phyloP scores from a whole-genome alignment of 176 grass and related monocot genomes.

The Oryza brachyantha region DNA sequence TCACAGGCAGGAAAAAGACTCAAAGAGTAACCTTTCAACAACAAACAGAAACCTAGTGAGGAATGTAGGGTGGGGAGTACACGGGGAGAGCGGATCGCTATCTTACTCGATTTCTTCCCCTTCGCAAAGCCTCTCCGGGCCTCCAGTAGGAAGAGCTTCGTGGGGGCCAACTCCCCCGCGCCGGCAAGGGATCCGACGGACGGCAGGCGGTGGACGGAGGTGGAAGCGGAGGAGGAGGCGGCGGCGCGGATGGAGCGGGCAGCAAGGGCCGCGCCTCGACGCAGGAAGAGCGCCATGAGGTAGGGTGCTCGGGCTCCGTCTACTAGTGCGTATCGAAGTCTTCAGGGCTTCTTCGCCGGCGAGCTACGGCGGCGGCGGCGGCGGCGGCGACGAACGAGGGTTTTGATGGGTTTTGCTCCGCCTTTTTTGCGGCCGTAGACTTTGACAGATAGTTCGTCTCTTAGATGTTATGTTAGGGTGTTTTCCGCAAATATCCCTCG shows the following conservation, averaged over 20 bases:
- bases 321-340: constrained; percentile 6
- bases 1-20: not conserved
- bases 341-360: constrained; percentile 27
- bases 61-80: not conserved
- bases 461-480: not conserved
- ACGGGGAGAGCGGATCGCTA: not conserved
- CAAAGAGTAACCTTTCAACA: not conserved
- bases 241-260: constrained; percentile 38
- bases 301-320: not conserved
- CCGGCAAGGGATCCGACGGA: constrained; percentile 24
- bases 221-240: constrained; percentile 24
- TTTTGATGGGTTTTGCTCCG: constrained; percentile 29
- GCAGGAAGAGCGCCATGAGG: constrained; percentile 40
- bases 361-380: constrained; percentile 25
- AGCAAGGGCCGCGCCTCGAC: constrained; percentile 31
- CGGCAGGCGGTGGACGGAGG: constrained; percentile 36
- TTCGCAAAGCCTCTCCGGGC: constrained; percentile 64
- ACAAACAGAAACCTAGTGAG: not conserved
- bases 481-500: not conserved
- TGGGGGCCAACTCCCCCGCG: not conserved
- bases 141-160: constrained; percentile 33
- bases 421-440: not conserved
- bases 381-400: constrained; percentile 16
- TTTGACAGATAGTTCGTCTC: not conserved
- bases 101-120: constrained; percentile 76